Evolutionary conservation across 179 eudicot genomes (phyloP), one percentile per base, ranked within the genome.

Genomic region (Beta corolliflora): DNA sequence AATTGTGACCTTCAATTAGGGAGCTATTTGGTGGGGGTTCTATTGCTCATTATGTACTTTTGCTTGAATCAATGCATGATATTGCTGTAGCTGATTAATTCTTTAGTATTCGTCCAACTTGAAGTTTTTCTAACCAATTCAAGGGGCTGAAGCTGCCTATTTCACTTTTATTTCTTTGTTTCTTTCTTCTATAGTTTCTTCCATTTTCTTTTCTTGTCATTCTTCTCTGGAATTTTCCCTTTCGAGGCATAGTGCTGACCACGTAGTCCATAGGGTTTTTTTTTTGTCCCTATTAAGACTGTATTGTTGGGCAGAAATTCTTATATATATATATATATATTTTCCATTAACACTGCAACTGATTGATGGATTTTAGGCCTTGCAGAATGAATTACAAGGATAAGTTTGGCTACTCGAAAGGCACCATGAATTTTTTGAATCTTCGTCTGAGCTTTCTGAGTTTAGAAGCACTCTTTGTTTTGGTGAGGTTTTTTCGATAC

Each of bases 341-440:
- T 44, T 44, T 6, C 16, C 10, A 25, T 64, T 50, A 23, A 48
- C 31, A 9, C 63, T 54, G 77, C 48, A 25, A 48, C 63, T 73
- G 77, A 53, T 73, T 14, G 41, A 54, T 73, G 31, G 29, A 12
- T 12, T 11, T 14, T 9, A 18, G 29, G 70, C 4, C 23, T 31
- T 31, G 44, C 50, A 50, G 29, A 71, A 72, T 25, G 21, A 48
- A 13, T 31, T 31, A 25, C 18, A 9, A 19, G 59, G 58, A 23
- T 7, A 72, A 72, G 31, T 52, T 52, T 72, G 75, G 59, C 41
- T 45, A 60, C 31, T 61, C 70, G 13, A 61, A 76, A n/a, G 44
- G 41, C 13, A 61, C 31, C n/a, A 50, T 50, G 59, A 52, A 72
- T 4, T 7, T 52, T 16, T 21, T 48, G 15, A 21, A 21, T 19